A percentile compares a stretch with the other conserved stretches of the same genome.
Conservation (phyloP, 371 early-diverging fungal species). For the Syncephalastrum racemosum region DNA sequence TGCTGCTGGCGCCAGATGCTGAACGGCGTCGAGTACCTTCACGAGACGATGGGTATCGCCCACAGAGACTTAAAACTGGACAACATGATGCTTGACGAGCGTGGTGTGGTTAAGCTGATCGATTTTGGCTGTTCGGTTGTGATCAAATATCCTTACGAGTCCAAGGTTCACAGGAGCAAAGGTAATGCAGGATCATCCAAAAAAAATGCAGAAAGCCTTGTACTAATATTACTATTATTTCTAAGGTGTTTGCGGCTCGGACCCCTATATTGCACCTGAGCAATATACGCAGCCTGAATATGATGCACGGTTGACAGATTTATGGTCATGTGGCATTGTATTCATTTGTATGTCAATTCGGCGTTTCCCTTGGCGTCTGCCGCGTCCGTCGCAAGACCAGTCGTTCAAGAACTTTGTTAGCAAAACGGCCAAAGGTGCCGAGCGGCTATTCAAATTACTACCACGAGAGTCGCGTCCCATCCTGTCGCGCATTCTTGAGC, state of each 20-base stretch:
- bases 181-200: conserved; percentile 11
- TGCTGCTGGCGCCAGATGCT: conserved; percentile 75
- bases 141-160: conserved; percentile 65
- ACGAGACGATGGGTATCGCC: conserved; percentile 73
- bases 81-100: conserved; percentile 70
- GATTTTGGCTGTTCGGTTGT: conserved; percentile 93
- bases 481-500: conserved; percentile 44
- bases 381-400: conserved; percentile 42
- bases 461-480: conserved; percentile 44
- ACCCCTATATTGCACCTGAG: conserved; percentile 66
- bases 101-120: conserved; percentile 78
- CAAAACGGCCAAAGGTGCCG: conserved; percentile 32
- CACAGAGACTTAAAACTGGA: conserved; percentile 89
- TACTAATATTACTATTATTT: not conserved
- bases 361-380: conserved; percentile 68
- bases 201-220: not conserved
- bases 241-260: conserved; percentile 53
- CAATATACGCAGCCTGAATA: conserved; percentile 49
- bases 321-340: conserved; percentile 75
- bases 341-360: conserved; percentile 68
- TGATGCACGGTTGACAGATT: conserved; percentile 59
- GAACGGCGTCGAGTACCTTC: conserved; percentile 69
- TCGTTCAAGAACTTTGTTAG: conserved; percentile 45
- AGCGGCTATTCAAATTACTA: conserved; percentile 43
- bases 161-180: conserved; percentile 21